phyloP scores from a whole-genome alignment of 495 filamentous ascomycete species.

The Stereocaulon alpinum region DNA sequence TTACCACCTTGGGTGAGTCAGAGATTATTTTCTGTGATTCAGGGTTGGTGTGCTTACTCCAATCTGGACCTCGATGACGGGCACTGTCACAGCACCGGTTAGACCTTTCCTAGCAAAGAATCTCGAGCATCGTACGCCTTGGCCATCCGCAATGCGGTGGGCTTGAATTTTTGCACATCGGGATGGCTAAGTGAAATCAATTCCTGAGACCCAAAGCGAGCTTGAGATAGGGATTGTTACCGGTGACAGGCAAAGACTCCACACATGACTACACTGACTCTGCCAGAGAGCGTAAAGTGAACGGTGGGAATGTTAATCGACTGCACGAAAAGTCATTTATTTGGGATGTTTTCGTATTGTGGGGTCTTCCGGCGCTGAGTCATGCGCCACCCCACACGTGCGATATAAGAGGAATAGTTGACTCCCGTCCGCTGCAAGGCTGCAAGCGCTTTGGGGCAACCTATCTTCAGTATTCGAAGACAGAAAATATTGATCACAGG shows the following conservation, averaged over 20 bases:
- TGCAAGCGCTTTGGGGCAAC: too few relatives aligned
- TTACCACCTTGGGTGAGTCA: slow-evolving; percentile 59
- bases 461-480: too few relatives aligned
- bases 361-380: neutral
- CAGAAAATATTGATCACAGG: too few relatives aligned
- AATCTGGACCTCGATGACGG: slow-evolving; percentile 95
- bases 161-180: slow-evolving; percentile 93
- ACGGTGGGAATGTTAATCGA: neutral
- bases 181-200: slow-evolving; percentile 58
- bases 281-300: neutral
- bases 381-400: neutral
- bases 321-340: neutral
- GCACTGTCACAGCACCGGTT: slow-evolving; percentile 49
- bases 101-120: slow-evolving; percentile 10
- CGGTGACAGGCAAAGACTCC: slow-evolving; percentile 94
- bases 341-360: neutral
- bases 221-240: slow-evolving; percentile 39
- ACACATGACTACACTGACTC: slow-evolving; percentile 35
- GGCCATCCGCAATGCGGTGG: slow-evolving; percentile 86
- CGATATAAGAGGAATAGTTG: neutral
- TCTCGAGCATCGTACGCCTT: slow-evolving; percentile 64
- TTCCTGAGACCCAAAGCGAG: neutral
- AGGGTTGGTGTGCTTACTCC: slow-evolving; percentile 57
- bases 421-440: neutral
- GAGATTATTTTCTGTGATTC: neutral